Evolutionary conservation across 805 yeast genomes (phyloP).

Genomic region (Metschnikowia noctiluminum): DNA sequence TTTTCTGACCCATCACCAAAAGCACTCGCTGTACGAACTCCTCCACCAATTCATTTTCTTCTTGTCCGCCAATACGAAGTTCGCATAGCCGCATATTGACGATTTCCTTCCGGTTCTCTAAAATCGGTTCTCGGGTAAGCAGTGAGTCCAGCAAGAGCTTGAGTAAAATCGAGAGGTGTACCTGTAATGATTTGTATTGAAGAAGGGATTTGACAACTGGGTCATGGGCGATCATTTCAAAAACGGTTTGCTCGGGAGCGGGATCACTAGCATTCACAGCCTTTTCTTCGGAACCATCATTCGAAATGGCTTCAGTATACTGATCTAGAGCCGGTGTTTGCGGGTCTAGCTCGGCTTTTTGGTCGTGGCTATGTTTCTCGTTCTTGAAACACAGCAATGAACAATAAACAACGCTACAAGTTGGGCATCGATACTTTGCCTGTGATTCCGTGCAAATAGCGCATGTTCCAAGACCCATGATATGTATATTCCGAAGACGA

Average conservation of each 20-base stretch:
- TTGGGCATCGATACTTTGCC: constrained; percentile 58
- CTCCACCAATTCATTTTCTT: constrained; percentile 65
- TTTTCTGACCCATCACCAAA: constrained; percentile 12
- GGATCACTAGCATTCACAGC: neutral
- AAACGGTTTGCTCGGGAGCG: neutral
- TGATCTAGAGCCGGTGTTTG: neutral
- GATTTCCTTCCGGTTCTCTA: constrained; percentile 54
- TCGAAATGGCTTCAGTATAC: neutral
- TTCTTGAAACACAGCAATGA: constrained; percentile 60
- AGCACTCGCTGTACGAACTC: constrained; percentile 55
- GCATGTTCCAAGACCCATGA: constrained; percentile 28
- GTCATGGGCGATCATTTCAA: constrained; percentile 33
- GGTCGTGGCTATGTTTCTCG: constrained; percentile 30
- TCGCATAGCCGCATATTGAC: constrained; percentile 61
- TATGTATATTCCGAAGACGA: neutral
- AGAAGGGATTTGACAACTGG: constrained; percentile 44
- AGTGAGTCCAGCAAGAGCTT: constrained; percentile 46
- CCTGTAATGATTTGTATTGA: constrained; percentile 49
- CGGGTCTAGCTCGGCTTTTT: neutral
- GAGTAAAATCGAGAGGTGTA: constrained; percentile 50
- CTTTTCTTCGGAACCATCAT: neutral
- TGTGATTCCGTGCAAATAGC: constrained; percentile 31
- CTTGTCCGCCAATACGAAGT: constrained; percentile 60
- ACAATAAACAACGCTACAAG: constrained; percentile 48
- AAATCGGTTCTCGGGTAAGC: constrained; percentile 46